Percentiles rank a stretch among this genome's conserved stretches.
These are phyloP conservation scores for Carallia brachiata DNA, from an alignment of 345 rosid species.

Conservation along the genomic window DNA sequence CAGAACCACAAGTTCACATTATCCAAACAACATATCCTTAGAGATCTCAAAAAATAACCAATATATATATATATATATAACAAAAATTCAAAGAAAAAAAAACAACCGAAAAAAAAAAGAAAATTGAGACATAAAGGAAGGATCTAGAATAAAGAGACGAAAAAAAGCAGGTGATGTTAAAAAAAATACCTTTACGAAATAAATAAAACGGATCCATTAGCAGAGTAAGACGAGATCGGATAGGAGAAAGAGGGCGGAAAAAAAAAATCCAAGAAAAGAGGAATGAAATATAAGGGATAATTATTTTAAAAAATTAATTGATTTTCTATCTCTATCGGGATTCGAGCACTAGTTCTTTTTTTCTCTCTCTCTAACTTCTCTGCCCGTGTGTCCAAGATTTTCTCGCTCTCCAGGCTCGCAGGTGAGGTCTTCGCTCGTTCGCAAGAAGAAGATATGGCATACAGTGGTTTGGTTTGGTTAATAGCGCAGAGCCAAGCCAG, in stretches of 20 bases:
- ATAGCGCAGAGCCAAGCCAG: too few relatives aligned
- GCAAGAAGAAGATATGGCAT: too few relatives aligned
- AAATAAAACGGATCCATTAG: conserved; percentile 68
- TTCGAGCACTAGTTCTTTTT: conserved; percentile 24
- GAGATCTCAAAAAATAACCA: conserved; percentile 31
- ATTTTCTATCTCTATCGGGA: conserved; percentile 7
- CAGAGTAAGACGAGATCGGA: conserved; percentile 27
- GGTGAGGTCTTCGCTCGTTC: not conserved
- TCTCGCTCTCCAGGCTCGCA: too few relatives aligned
- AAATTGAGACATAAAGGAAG: not conserved
- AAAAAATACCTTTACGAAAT: conserved; percentile 56
- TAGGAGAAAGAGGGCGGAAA: conserved; percentile 4
- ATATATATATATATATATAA: too few relatives aligned
- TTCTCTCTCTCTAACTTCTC: too few relatives aligned
- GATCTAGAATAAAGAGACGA: not conserved
- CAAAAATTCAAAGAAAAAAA: not conserved
- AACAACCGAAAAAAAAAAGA: not conserved
- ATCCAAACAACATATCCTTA: conserved; percentile 10
- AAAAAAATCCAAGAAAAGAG: not conserved
- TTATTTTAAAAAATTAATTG: not conserved
- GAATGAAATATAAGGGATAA: not conserved
- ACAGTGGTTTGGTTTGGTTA: conserved; percentile 6
- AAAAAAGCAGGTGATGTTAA: not conserved
- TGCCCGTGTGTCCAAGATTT: too few relatives aligned
- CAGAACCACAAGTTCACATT: conserved; percentile 6